A percentile compares a stretch with the other conserved stretches of the same genome.
These are phyloP conservation scores for Annulohypoxylon truncatum DNA, from an alignment of 2,329 filamentous ascomycete genomes.

Conservation along the genomic window DNA sequence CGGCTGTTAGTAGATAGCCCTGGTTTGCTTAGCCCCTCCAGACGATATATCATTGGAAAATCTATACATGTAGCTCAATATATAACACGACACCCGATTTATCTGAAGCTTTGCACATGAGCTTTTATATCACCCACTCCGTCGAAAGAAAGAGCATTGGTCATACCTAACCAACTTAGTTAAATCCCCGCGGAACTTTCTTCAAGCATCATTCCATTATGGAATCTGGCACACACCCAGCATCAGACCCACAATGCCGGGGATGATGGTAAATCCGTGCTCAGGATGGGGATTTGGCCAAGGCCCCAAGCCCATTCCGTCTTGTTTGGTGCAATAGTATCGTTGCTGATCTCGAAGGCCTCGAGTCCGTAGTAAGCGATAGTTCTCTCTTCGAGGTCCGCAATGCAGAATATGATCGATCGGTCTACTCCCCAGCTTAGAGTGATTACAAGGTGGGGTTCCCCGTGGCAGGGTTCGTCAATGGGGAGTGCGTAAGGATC, in stretches of 20 bases:
- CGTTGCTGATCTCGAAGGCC: slow-evolving; percentile 3
- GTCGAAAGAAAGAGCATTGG: too few relatives aligned
- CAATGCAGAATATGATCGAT: slow-evolving; percentile 4
- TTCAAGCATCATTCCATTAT: background rate
- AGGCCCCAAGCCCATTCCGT: slow-evolving; percentile 14
- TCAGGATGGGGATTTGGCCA: background rate
- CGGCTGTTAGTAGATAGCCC: too few relatives aligned
- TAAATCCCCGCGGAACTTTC: background rate
- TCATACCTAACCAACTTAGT: too few relatives aligned
- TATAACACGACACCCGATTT: too few relatives aligned
- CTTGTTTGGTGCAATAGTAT: slow-evolving; percentile 6
- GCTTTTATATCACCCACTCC: too few relatives aligned
- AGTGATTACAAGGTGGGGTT: background rate
- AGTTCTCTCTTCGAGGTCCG: background rate
- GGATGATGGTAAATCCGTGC: background rate
- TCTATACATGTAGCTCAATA: too few relatives aligned
- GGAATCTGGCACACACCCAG: background rate
- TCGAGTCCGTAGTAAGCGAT: slow-evolving; percentile 15
- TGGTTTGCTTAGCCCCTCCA: too few relatives aligned
- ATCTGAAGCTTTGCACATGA: too few relatives aligned
- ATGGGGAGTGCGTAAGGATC: background rate
- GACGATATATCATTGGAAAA: too few relatives aligned
- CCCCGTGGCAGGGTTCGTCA: background rate
- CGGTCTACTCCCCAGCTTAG: slow-evolving; percentile 9
- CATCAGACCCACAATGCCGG: background rate